Conservation (phyloP, 2,329 filamentous ascomycete genomes). For the Alternaria brassicicola region DNA sequence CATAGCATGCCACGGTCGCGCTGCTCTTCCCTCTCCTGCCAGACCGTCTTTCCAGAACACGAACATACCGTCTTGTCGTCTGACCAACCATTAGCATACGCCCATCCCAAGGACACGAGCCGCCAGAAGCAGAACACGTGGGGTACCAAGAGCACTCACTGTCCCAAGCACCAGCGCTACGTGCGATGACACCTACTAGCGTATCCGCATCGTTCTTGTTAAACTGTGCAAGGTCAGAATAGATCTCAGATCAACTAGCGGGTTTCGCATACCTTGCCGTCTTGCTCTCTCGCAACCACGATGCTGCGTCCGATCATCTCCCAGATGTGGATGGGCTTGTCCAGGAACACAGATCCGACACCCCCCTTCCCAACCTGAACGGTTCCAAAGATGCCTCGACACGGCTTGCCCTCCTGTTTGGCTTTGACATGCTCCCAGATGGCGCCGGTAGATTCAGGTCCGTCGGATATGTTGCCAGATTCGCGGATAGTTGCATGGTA, state of each 20-base stretch:
- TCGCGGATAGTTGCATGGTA: conserved; percentile 87
- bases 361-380: conserved; percentile 78
- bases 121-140: not conserved
- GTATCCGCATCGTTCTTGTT: conserved; percentile 77
- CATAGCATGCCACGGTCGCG: conserved; percentile 88
- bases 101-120: not conserved
- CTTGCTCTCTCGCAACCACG: conserved; percentile 75
- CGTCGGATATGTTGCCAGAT: conserved; percentile 83
- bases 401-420: conserved; percentile 53
- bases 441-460: conserved; percentile 80
- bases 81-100: conserved; percentile 9
- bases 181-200: conserved; percentile 88
- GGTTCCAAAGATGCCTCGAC: conserved; percentile 72
- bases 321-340: conserved; percentile 86
- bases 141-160: conserved; percentile 29
- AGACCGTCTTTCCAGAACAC: conserved; percentile 96
- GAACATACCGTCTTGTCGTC: conserved; percentile 97
- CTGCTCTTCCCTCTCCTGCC: conserved; percentile 94
- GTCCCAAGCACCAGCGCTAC: conserved; percentile 98
- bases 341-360: conserved; percentile 78
- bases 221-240: conserved; percentile 26
- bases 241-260: conserved; percentile 52
- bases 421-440: conserved; percentile 71
- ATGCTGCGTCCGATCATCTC: conserved; percentile 94
- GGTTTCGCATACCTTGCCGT: conserved; percentile 51